Percentiles rank a stretch among this genome's conserved stretches.
Conservation (phyloP, 2,329 filamentous ascomycete genomes). For the Sporothrix curviconia region DNA sequence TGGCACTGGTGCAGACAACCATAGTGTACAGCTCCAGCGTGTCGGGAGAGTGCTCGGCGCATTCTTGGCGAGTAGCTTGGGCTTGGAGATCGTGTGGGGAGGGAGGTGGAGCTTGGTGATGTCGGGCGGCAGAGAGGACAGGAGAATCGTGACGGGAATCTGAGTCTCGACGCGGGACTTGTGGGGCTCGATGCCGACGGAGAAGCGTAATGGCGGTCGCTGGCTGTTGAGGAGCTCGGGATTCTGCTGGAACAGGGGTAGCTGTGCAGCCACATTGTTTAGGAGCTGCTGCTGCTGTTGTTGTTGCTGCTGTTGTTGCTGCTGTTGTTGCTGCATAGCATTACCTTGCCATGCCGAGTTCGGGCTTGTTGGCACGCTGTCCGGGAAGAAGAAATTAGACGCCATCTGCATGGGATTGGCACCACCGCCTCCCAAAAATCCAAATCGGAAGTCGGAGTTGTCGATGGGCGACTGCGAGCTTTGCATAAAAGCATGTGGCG, state of each 20-base stretch:
- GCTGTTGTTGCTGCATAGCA: conserved; percentile 13
- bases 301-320: conserved; percentile 11
- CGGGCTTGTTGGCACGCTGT: conserved; percentile 16
- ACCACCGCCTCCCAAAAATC: conserved; percentile 4
- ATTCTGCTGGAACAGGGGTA: conserved; percentile 16
- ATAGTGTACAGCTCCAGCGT: conserved; percentile 73
- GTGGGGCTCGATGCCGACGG: conserved; percentile 56
- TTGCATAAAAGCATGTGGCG: conserved; percentile 42
- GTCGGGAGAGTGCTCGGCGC: conserved; percentile 60
- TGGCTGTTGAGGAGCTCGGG: not conserved
- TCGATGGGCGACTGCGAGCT: conserved; percentile 41
- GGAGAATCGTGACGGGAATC: conserved; percentile 76
- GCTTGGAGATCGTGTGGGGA: conserved; percentile 86
- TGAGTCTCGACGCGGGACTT: conserved; percentile 97
- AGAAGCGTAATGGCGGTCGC: conserved; percentile 16
- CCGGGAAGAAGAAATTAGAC: conserved; percentile 14
- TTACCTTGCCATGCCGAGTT: conserved; percentile 13
- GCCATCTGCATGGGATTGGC: conserved; percentile 10
- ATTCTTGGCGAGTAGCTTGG: conserved; percentile 77
- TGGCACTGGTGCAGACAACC: conserved; percentile 87
- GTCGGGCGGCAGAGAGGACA: conserved; percentile 67
- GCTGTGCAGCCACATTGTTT: conserved; percentile 2
- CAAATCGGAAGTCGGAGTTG: conserved; percentile 31
- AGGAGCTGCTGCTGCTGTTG: conserved; percentile 12
- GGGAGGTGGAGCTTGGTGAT: conserved; percentile 80